A percentile compares a stretch with the other conserved stretches of the same genome.
phyloP scores from a whole-genome alignment of 768 basidiomycete species.

The Amanita pseudoporphyria region DNA sequence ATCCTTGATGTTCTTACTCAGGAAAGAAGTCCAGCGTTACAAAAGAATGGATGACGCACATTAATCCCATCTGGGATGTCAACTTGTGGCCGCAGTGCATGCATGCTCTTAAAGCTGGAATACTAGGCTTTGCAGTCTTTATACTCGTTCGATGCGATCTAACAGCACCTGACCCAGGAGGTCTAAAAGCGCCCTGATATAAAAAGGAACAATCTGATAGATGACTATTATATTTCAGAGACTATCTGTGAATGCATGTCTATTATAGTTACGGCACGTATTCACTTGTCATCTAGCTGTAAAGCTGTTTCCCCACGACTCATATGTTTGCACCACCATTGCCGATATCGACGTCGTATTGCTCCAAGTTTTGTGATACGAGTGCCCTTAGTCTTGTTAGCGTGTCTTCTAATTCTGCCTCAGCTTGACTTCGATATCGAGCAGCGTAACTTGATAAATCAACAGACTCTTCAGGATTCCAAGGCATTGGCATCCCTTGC shows the following conservation, averaged over 20 bases:
- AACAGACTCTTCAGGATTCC: constrained; percentile 4
- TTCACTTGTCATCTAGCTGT: no score
- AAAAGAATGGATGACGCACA: not conserved
- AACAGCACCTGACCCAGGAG: no score
- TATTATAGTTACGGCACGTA: not conserved
- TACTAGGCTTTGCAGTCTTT: no score
- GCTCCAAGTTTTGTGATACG: not conserved
- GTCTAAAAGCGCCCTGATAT: no score
- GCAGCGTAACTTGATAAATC: not conserved
- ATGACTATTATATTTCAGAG: no score
- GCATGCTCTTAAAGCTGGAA: no score
- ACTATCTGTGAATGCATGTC: no score
- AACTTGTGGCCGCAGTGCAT: no score
- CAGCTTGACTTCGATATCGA: constrained; percentile 1
- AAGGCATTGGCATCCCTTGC: constrained; percentile 11
- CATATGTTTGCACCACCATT: no score
- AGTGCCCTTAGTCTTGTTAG: not conserved
- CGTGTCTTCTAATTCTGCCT: not conserved
- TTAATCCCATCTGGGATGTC: not conserved
- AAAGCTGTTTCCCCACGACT: no score
- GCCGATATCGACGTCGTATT: not conserved
- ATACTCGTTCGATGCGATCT: no score
- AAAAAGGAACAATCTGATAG: no score
- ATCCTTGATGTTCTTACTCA: not conserved
- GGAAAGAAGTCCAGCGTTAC: not conserved